phyloP scores from a whole-genome alignment of 2,329 filamentous ascomycete genomes.

The Pseudocercospora musae region DNA sequence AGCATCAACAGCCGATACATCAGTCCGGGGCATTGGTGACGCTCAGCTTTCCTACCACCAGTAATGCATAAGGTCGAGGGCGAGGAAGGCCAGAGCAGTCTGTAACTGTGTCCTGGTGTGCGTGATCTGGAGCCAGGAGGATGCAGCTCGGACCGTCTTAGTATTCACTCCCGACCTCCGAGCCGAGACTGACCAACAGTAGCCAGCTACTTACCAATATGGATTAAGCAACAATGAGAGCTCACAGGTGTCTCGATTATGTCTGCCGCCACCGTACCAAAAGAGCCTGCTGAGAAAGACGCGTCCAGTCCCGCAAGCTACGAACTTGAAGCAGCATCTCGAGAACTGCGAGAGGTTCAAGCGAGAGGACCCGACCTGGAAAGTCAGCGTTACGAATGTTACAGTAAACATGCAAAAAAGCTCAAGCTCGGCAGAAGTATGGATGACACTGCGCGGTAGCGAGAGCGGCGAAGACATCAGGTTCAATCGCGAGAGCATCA shows the following conservation, averaged over 20 bases:
- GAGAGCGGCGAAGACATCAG: not conserved
- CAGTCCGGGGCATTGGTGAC: not conserved
- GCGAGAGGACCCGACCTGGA: constrained; percentile 10
- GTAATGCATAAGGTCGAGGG: not conserved
- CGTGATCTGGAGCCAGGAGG: too few relatives aligned
- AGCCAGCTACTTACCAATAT: too few relatives aligned
- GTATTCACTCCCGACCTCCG: too few relatives aligned
- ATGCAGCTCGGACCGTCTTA: too few relatives aligned
- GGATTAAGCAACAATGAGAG: too few relatives aligned
- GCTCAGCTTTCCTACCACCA: not conserved
- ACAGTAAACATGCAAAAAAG: constrained; percentile 8
- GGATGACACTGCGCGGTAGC: constrained; percentile 11
- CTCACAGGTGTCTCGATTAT: too few relatives aligned
- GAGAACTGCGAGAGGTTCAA: constrained; percentile 6
- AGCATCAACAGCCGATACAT: not conserved
- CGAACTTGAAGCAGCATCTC: constrained; percentile 8
- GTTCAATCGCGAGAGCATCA: constrained; percentile 19
- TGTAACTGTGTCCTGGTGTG: too few relatives aligned
- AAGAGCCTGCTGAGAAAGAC: too few relatives aligned
- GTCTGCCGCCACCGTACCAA: too few relatives aligned
- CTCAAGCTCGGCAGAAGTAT: constrained; percentile 15
- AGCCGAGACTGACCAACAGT: too few relatives aligned
- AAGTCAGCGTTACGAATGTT: constrained; percentile 8
- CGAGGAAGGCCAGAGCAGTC: too few relatives aligned
- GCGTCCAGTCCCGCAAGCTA: constrained; percentile 7